These are phyloP conservation scores for Magnolia officinalis DNA, from an alignment of 164 flowering plant genomes.

Conservation along the genomic window DNA sequence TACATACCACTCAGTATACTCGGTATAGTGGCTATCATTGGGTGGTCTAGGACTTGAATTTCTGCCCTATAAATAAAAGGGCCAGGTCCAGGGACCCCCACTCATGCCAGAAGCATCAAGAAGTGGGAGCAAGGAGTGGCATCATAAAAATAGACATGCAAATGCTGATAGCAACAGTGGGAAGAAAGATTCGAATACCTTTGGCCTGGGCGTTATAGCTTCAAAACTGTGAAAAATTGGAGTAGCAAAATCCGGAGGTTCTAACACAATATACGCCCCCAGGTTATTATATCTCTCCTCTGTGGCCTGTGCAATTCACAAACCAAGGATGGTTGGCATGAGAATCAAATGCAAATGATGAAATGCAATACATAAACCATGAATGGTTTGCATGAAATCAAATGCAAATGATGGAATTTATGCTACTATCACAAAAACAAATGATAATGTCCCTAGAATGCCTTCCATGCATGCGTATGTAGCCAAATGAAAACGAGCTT, in stretches of 20 bases:
- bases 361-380: background rate
- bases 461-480: background rate
- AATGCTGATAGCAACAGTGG: background rate
- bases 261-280: constrained; percentile 74
- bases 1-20: no score
- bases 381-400: background rate
- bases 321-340: background rate
- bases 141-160: background rate
- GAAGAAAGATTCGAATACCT: constrained; percentile 36
- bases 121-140: background rate
- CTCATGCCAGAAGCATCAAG: no score
- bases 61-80: no score
- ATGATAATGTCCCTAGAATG: background rate
- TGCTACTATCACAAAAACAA: background rate
- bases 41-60: no score
- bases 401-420: background rate
- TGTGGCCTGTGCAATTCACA: constrained; percentile 51
- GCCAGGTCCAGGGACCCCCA: no score
- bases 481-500: no score
- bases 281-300: constrained; percentile 70
- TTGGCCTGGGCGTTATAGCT: constrained; percentile 77
- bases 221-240: constrained; percentile 68
- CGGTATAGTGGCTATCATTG: no score
- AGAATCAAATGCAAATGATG: background rate
- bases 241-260: constrained; percentile 64